These are phyloP conservation scores for Leishmania tarentolae DNA, from an alignment of 208 protist genomes.

Conservation along the genomic window DNA sequence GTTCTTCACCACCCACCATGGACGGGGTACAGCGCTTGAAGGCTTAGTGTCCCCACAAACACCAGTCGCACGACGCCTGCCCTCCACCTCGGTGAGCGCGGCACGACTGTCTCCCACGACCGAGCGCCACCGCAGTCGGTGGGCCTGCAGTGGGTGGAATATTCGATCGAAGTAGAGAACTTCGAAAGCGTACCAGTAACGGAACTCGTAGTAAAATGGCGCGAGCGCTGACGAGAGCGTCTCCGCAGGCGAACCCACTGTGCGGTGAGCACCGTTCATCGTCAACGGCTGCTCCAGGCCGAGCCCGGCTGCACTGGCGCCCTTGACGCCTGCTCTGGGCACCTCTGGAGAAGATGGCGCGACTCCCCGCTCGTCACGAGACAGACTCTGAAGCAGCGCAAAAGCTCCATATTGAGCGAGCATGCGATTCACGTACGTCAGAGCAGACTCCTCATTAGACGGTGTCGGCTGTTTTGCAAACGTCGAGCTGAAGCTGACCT, in stretches of 20 bases:
- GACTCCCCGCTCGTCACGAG: neutral
- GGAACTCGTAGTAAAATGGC: constrained; percentile 61
- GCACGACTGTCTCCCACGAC: neutral
- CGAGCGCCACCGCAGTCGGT: constrained; percentile 18
- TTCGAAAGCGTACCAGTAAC: constrained; percentile 77
- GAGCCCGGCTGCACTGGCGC: neutral
- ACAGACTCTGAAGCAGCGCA: neutral
- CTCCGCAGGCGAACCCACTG: neutral
- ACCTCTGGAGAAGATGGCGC: neutral
- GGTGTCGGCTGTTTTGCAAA: neutral
- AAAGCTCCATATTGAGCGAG: constrained; percentile 6
- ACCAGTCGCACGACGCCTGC: neutral
- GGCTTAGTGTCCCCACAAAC: neutral
- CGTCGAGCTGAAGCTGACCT: neutral
- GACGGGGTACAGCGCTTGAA: neutral
- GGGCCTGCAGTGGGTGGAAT: constrained; percentile 24
- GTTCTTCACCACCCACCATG: constrained; percentile 20
- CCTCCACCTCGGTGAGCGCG: neutral
- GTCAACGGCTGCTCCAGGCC: neutral
- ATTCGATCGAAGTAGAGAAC: constrained; percentile 59
- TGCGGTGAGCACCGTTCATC: neutral
- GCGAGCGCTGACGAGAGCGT: constrained; percentile 7
- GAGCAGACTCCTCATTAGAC: neutral
- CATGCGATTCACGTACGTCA: constrained; percentile 13
- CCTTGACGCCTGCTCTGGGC: neutral